A percentile compares a stretch with the other conserved stretches of the same genome.
These are phyloP conservation scores for Eucalyptus decipiens DNA, from an alignment of 345 rosid genomes.

Conservation along the genomic window DNA sequence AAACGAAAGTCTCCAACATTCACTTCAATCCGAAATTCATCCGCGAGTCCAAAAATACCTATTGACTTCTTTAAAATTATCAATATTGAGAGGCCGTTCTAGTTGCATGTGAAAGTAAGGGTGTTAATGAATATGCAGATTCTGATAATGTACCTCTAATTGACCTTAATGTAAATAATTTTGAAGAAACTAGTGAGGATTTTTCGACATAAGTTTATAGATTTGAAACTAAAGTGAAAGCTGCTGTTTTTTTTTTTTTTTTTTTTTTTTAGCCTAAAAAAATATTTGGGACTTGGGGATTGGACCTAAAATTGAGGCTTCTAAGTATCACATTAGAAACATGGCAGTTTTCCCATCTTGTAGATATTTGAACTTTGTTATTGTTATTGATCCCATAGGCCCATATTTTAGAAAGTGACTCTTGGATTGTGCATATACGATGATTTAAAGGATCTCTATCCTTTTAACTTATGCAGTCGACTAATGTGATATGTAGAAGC, in stretches of 20 bases:
- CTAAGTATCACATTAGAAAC: neutral
- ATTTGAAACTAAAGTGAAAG: neutral
- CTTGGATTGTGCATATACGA: neutral
- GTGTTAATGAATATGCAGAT: neutral
- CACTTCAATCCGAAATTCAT: neutral
- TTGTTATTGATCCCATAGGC: neutral
- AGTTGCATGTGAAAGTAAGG: neutral
- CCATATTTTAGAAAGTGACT: neutral
- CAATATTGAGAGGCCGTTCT: fast-evolving
- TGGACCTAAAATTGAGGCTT: neutral
- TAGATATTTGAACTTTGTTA: neutral
- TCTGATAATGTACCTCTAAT: neutral
- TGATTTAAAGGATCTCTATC: neutral
- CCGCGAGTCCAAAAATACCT: fast-evolving
- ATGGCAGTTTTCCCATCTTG: neutral
- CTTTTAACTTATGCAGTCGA: neutral
- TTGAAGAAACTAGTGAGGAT: neutral
- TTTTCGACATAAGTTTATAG: neutral
- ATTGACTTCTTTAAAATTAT: neutral
- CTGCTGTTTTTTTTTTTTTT: too few species aligned
- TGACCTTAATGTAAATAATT: neutral
- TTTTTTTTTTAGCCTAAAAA: neutral
- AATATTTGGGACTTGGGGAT: neutral
- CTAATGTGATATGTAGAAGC: neutral
- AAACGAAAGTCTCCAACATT: neutral